These are phyloP conservation scores for Torulaspora globosa DNA, from an alignment of 1,139 yeast genomes.

Conservation along the genomic window DNA sequence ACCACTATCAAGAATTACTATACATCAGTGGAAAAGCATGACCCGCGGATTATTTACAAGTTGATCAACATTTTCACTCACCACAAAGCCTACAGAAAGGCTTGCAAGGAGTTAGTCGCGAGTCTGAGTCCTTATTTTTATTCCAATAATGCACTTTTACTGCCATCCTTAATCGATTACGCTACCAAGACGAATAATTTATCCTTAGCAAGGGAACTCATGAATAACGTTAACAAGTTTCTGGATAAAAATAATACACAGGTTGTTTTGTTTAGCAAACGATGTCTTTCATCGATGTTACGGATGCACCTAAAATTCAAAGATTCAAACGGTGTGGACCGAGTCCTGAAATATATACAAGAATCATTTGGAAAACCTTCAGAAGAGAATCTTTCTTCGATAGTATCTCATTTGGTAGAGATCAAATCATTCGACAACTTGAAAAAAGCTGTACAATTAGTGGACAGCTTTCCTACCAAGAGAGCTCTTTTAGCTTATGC, in stretches of 20 bases:
- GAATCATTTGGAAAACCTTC: conserved; percentile 21
- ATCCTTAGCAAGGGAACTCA: conserved; percentile 33
- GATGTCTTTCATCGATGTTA: conserved; percentile 39
- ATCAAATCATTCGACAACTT: conserved; percentile 16
- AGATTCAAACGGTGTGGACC: conserved; percentile 42
- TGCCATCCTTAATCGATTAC: conserved; percentile 39
- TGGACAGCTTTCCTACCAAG: conserved; percentile 18
- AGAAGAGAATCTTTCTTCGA: conserved; percentile 22
- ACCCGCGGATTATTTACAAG: conserved; percentile 32
- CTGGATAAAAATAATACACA: conserved; percentile 28
- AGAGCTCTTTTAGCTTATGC: conserved; percentile 21
- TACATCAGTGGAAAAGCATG: conserved; percentile 24
- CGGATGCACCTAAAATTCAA: conserved; percentile 40
- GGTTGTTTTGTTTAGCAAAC: conserved; percentile 23
- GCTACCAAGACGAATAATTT: conserved; percentile 34
- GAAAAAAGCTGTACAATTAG: conserved; percentile 23
- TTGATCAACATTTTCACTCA: conserved; percentile 37
- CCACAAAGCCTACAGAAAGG: conserved; percentile 33
- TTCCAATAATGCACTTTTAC: conserved; percentile 38
- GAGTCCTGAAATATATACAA: conserved; percentile 37
- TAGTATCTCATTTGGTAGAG: conserved; percentile 21
- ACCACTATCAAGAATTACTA: conserved; percentile 22
- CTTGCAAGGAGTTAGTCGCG: conserved; percentile 35
- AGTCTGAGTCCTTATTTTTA: conserved; percentile 38
- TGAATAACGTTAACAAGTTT: conserved; percentile 29